A percentile compares a stretch with the other conserved stretches of the same genome.
Conservation (phyloP, 768 basidiomycete species). For the Glaciozyma martinii region DNA sequence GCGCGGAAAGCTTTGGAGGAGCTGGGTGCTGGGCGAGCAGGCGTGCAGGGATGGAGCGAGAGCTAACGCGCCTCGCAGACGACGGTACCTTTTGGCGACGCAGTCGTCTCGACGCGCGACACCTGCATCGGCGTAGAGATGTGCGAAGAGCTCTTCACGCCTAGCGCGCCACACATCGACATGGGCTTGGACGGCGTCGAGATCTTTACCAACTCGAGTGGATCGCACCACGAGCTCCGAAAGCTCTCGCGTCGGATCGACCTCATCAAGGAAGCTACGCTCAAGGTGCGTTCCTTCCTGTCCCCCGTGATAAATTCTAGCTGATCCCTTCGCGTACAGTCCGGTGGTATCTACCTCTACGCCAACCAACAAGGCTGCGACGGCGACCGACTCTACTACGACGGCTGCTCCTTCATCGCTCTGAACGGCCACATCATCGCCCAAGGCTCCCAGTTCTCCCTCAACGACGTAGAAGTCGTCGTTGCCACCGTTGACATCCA, state of each 20-base stretch:
- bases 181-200: slow-evolving; percentile 99
- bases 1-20: not conserved
- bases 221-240: slow-evolving; percentile 96
- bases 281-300: slow-evolving; percentile 54
- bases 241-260: slow-evolving; percentile 86
- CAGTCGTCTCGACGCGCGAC: slow-evolving; percentile 81
- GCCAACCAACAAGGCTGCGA: slow-evolving; percentile 99
- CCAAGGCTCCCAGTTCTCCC: slow-evolving; percentile 92
- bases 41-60: not conserved
- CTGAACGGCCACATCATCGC: slow-evolving; percentile 86
- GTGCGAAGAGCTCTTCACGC: slow-evolving; percentile 96
- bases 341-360: slow-evolving; percentile 93
- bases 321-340: slow-evolving; percentile 44
- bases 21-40: no score
- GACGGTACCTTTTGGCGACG: slow-evolving; percentile 92
- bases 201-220: slow-evolving; percentile 97
- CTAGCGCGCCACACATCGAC: slow-evolving; percentile 85
- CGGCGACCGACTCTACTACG: slow-evolving; percentile 94
- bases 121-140: slow-evolving; percentile 95
- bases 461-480: slow-evolving; percentile 92
- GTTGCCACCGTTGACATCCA: slow-evolving; percentile 95
- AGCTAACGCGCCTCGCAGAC: slow-evolving; percentile 44
- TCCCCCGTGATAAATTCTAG: not conserved
- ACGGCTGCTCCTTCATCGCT: slow-evolving; percentile 92
- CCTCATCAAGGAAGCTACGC: slow-evolving; percentile 90